phyloP scores from a whole-genome alignment of 768 basidiomycete species.

The Suillus lakei region DNA sequence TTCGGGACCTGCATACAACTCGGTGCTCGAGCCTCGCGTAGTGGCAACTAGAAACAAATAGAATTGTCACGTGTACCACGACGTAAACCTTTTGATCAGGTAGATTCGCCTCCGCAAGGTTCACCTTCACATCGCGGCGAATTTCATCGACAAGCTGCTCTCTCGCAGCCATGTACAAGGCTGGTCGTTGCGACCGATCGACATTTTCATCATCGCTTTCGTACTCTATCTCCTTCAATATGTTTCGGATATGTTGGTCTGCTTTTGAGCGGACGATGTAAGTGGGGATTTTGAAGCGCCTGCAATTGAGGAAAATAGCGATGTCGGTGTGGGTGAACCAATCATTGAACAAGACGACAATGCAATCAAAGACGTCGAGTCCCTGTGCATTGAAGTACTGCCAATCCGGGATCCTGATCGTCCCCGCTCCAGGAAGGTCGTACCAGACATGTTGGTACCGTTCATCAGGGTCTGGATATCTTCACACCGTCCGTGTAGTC shows the following conservation, averaged over 20 bases:
- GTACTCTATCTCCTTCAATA: constrained; percentile 13
- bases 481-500: constrained; percentile 22
- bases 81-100: constrained; percentile 25
- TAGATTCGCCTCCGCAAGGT: constrained; percentile 19
- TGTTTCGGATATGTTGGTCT: constrained; percentile 18
- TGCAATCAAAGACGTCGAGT: constrained; percentile 23
- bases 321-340: constrained; percentile 21
- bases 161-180: constrained; percentile 18
- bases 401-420: constrained; percentile 27
- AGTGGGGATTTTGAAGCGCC: constrained; percentile 19
- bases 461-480: constrained; percentile 28
- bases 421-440: constrained; percentile 35
- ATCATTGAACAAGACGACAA: constrained; percentile 21
- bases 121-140: constrained; percentile 15
- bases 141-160: constrained; percentile 23
- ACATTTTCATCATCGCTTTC: constrained; percentile 10
- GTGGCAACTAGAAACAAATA: background rate
- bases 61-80: constrained; percentile 6
- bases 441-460: constrained; percentile 27
- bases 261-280: constrained; percentile 23
- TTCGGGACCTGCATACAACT: background rate
- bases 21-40: background rate
- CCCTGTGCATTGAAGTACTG: constrained; percentile 35
- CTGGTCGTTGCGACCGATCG: constrained; percentile 9
- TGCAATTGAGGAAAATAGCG: constrained; percentile 17